phyloP scores from a whole-genome alignment of 1,284 basidiomycete genomes.

The Inonotus hispidus region DNA sequence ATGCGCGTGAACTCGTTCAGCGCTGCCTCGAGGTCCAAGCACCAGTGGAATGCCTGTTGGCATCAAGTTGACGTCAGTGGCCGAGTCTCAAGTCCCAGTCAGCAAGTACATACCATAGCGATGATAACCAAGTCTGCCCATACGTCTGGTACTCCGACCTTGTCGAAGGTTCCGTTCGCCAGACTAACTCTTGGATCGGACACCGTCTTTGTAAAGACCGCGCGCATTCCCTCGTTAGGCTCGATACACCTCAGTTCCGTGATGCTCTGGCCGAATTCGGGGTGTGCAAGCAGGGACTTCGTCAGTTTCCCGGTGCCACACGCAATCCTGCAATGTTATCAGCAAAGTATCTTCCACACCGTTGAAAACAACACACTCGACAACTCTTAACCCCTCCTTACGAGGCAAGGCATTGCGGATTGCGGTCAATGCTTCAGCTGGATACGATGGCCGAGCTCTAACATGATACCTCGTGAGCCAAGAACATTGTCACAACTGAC shows the following conservation, averaged over 20 bases:
- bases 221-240: slow-evolving; percentile 70
- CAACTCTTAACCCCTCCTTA: slow-evolving; percentile 47
- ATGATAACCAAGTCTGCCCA: slow-evolving; percentile 75
- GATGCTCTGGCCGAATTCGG: slow-evolving; percentile 46
- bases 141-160: slow-evolving; percentile 47
- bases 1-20: slow-evolving; percentile 63
- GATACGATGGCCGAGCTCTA: slow-evolving; percentile 70
- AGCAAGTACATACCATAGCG: slow-evolving; percentile 59
- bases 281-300: slow-evolving; percentile 60
- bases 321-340: background rate
- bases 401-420: slow-evolving; percentile 43
- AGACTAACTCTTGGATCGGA: slow-evolving; percentile 45
- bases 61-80: background rate
- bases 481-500: background rate
- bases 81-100: background rate
- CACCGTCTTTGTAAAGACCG: slow-evolving; percentile 47
- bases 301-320: slow-evolving; percentile 75
- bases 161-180: slow-evolving; percentile 59
- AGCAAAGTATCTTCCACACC: background rate
- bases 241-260: slow-evolving; percentile 57
- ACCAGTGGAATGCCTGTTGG: slow-evolving; percentile 77
- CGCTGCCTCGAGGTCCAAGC: slow-evolving; percentile 63
- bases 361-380: slow-evolving; percentile 48
- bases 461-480: background rate
- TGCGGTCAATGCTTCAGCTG: slow-evolving; percentile 45